phyloP scores from a whole-genome alignment of 2,329 filamentous ascomycete genomes.

The Ceratocystis diversiconidia region DNA sequence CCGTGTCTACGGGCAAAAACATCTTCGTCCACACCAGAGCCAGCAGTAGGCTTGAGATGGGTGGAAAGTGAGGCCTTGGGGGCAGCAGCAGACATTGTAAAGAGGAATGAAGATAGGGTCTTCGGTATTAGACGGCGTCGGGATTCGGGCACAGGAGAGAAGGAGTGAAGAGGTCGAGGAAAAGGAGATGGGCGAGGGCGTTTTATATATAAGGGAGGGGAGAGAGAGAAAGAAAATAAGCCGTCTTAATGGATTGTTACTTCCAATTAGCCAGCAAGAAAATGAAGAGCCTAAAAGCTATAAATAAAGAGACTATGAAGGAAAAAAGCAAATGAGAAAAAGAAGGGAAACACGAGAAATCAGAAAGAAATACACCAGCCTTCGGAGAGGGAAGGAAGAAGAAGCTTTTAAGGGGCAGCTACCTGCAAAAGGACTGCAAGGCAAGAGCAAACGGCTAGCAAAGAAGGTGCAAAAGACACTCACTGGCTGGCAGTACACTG shows the following conservation, averaged over 20 bases:
- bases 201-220: neutral
- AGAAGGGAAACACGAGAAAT: constrained; percentile 8
- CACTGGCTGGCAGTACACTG: neutral
- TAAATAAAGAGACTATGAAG: constrained; percentile 6
- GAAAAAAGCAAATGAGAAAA: constrained; percentile 12
- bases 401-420: constrained; percentile 17
- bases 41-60: constrained; percentile 54
- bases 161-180: constrained; percentile 2
- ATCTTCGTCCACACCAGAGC: constrained; percentile 31
- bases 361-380: neutral
- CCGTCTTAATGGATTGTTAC: neutral
- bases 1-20: constrained; percentile 50
- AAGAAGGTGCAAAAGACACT: neutral
- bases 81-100: constrained; percentile 45
- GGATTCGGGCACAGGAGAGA: constrained; percentile 11
- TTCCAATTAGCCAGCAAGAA: constrained; percentile 1
- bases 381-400: constrained; percentile 10
- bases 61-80: constrained; percentile 61
- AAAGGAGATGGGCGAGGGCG: neutral
- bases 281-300: constrained; percentile 7
- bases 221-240: neutral
- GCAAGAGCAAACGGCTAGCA: neutral
- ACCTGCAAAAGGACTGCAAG: constrained; percentile 16
- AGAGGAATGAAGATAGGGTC: constrained; percentile 8
- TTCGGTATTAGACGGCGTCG: constrained; percentile 17